These are phyloP conservation scores for Uronychia binucleata DNA, from an alignment of 73 alveolate species.

Conservation along the genomic window DNA sequence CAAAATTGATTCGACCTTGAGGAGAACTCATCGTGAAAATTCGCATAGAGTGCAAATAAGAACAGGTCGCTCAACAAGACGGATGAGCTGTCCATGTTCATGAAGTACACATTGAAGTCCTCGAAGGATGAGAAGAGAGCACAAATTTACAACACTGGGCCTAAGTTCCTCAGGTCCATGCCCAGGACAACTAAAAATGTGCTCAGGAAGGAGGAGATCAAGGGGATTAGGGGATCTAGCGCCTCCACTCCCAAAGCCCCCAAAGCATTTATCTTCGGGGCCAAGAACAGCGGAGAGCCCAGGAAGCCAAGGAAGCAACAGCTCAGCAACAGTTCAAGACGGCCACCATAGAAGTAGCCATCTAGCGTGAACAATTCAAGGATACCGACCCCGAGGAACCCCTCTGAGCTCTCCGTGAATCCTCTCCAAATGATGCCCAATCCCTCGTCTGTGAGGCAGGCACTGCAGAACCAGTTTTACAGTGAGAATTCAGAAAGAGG, in stretches of 20 bases:
- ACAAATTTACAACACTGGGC: neutral
- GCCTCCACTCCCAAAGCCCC: neutral
- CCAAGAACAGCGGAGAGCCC: neutral
- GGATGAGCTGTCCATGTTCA: neutral
- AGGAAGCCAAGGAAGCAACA: neutral
- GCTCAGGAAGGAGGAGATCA: neutral
- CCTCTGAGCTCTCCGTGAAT: neutral
- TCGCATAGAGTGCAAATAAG: neutral
- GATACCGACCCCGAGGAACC: neutral
- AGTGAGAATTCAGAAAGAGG: neutral
- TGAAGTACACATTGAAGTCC: neutral
- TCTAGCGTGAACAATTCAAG: neutral
- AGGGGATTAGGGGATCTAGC: neutral
- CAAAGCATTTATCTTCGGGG: neutral
- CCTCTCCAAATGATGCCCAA: neutral
- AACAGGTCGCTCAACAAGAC: neutral
- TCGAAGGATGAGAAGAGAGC: neutral
- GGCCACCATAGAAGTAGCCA: neutral
- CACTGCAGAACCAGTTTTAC: neutral
- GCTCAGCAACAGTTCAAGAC: neutral
- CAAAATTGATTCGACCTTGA: neutral
- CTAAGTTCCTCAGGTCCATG: neutral
- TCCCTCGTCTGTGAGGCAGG: neutral
- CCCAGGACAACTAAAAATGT: neutral
- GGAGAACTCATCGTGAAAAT: neutral